Evolutionary conservation across 2,329 filamentous ascomycete genomes (phyloP), one percentile per base, ranked within the genome.

Genomic region (Escovopsis sp.): DNA sequence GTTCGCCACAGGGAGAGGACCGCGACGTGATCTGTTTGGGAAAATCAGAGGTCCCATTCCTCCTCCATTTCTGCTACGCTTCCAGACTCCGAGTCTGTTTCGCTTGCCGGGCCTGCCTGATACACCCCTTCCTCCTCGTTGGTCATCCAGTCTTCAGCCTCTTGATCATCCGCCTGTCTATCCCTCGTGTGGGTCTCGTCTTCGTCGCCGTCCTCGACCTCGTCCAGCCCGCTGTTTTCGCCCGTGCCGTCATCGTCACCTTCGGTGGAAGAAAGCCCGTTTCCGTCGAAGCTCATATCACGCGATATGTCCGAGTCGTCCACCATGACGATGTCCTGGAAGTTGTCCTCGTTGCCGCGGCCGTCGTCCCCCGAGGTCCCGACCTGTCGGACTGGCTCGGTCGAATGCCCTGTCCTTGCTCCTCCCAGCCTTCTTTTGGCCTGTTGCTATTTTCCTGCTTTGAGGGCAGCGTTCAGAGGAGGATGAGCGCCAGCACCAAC

Each of bases 191-290:
- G 9, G 8, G 21, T 25, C 21, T 23, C 21, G 21, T 23, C 21
- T 14, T 28, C 39, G 21, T 34, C 36, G 13, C 31, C 29, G 10
- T 30, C 33, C 4, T 33, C 35, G 11, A 37, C 29, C 11, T 9
- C 21, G 9, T 18, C 35, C 12, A 19, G 35, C 16, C 35, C 33
- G 29, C 21, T 13, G 27, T 13, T 19, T 2, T 13, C 31, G 13
- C 14, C 21, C 14, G 21, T 25, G 21, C 11, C 21, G 11, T 11
- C 21, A 25, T 8, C 11, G 2, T 25, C 21, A 11, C 35, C 35
- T 11, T 23, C 36, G 18, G 12, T 29, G 14, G 36, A 38, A 17
- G 36, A 38, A 7, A 26, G n/a, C 5, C 27, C 28, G 30, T 27
- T 25, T 15, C 23, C 27, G 18, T 19, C 18, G 11, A 19, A 31